A percentile compares a stretch with the other conserved stretches of the same genome.
Evolutionary conservation across 208 protist species (phyloP).

Genomic region (Trypanosoma grayi): DNA sequence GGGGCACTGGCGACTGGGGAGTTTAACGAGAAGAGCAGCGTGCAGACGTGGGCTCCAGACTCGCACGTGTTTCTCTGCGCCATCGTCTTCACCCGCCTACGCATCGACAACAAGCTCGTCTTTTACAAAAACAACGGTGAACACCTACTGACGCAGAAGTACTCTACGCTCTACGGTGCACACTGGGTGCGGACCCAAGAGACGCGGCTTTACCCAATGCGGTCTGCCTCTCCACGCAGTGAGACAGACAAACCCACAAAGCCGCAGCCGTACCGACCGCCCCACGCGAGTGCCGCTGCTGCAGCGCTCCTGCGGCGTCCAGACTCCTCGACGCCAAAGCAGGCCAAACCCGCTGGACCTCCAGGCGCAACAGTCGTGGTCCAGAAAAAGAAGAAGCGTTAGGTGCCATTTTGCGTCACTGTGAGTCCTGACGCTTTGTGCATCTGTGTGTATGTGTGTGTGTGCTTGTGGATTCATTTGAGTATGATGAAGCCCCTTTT

Average conservation of each 20-base stretch:
- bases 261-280: conserved; percentile 72
- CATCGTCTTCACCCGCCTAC: conserved; percentile 78
- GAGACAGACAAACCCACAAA: conserved; percentile 46
- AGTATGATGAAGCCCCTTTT: too few species aligned
- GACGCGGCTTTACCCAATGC: conserved; percentile 31
- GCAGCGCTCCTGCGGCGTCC: conserved; percentile 58
- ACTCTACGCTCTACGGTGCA: conserved; percentile 70
- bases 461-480: too few species aligned
- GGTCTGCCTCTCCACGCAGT: conserved; percentile 46
- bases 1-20: conserved; percentile 48
- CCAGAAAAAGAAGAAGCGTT: conserved; percentile 56
- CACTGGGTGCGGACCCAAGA: conserved; percentile 64
- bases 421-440: neutral
- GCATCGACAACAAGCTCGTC: conserved; percentile 83
- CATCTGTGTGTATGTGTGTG: too few species aligned
- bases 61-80: conserved; percentile 80
- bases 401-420: conserved; percentile 17
- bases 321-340: conserved; percentile 37
- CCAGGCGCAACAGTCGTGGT: conserved; percentile 54
- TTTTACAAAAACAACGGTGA: conserved; percentile 76
- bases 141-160: conserved; percentile 71
- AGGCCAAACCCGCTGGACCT: conserved; percentile 63
- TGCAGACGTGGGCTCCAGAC: conserved; percentile 77
- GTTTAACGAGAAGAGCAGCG: conserved; percentile 87
- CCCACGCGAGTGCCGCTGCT: conserved; percentile 50